A percentile compares a stretch with the other conserved stretches of the same genome.
These are phyloP conservation scores for Cryptosporidium canis DNA, from an alignment of 169 alveolate genomes.

Conservation along the genomic window DNA sequence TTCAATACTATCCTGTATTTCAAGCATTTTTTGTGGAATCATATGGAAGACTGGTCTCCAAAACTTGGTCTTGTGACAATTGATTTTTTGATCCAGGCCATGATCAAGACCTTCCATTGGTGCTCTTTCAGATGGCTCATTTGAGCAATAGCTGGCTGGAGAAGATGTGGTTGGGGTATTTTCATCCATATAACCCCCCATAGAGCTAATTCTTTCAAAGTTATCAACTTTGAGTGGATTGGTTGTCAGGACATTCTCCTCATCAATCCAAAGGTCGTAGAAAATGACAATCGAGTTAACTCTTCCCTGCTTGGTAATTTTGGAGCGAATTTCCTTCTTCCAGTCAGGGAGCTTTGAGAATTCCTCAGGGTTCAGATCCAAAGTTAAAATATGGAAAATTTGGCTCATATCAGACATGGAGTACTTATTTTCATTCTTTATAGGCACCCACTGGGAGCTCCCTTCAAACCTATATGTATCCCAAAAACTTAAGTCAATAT, in stretches of 20 bases:
- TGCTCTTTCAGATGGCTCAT: neutral
- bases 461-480: conserved; percentile 72
- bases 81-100: neutral
- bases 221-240: conserved; percentile 2
- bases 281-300: conserved; percentile 29
- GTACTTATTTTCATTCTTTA: conserved; percentile 2
- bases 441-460: conserved; percentile 43
- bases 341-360: conserved; percentile 11
- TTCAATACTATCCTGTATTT: conserved; percentile 21
- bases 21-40: conserved; percentile 29
- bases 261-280: conserved; percentile 54
- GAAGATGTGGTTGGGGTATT: conserved; percentile 34
- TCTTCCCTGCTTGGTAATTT: conserved; percentile 46
- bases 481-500: conserved; percentile 28
- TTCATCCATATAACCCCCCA: neutral
- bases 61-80: conserved; percentile 22
- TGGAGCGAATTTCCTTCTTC: neutral
- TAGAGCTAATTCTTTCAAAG: neutral
- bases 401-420: conserved; percentile 20
- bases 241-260: conserved; percentile 22
- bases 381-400: conserved; percentile 41
- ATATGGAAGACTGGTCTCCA: conserved; percentile 67
- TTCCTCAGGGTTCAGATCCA: conserved; percentile 40
- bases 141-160: neutral
- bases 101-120: neutral